A percentile compares a stretch with the other conserved stretches of the same genome.
Evolutionary conservation across 768 basidiomycete genomes (phyloP).

Genomic region (Boletus insuetus): DNA sequence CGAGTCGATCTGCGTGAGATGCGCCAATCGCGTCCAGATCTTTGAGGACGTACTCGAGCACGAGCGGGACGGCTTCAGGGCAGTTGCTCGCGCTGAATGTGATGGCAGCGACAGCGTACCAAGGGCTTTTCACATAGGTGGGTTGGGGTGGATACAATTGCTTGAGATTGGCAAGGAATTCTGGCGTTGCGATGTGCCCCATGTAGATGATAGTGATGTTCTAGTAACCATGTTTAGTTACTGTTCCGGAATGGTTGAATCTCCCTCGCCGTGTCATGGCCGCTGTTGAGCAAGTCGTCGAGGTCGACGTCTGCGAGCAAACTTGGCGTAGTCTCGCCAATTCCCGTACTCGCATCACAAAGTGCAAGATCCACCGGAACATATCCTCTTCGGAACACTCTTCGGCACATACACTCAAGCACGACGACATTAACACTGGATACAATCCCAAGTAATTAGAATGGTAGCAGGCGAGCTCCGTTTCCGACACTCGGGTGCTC

Average conservation of each 20-base stretch:
- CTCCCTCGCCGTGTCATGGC: no score
- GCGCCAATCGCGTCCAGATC: slow-evolving; percentile 38
- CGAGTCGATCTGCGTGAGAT: slow-evolving; percentile 34
- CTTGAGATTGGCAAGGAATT: slow-evolving; percentile 45
- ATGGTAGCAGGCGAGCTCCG: slow-evolving; percentile 23
- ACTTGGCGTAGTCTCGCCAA: no score
- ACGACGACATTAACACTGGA: no score
- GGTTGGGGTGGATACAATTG: slow-evolving; percentile 40
- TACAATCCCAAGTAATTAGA: not conserved
- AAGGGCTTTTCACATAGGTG: slow-evolving; percentile 41
- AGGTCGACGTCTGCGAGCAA: no score
- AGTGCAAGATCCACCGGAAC: no score
- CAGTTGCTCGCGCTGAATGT: slow-evolving; percentile 57
- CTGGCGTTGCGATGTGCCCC: slow-evolving; percentile 36
- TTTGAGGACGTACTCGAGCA: slow-evolving; percentile 49
- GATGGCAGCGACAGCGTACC: slow-evolving; percentile 59
- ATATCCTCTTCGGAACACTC: no score
- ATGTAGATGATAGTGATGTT: not conserved
- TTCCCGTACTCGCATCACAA: no score
- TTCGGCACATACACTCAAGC: no score
- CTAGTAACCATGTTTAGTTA: no score
- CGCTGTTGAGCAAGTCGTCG: no score
- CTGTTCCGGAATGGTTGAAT: no score
- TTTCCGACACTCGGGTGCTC: not conserved
- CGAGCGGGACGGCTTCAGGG: slow-evolving; percentile 54